phyloP scores from a whole-genome alignment of 768 basidiomycete species.

The Boletus rubroflammeus region DNA sequence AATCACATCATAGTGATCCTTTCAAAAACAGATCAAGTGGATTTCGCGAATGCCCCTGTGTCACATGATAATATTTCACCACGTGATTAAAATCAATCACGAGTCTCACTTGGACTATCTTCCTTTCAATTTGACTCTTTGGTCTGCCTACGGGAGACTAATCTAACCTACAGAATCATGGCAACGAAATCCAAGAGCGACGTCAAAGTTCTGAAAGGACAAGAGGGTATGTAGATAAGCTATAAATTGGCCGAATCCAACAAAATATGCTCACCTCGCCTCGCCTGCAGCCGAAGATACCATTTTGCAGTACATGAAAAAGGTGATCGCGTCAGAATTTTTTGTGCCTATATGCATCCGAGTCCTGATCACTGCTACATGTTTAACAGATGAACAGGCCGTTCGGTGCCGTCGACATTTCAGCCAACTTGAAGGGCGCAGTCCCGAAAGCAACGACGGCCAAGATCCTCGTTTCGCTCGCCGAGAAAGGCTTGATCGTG shows the following conservation, averaged over 20 bases:
- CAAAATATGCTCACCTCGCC: not conserved
- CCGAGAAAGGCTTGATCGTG: conserved; percentile 81
- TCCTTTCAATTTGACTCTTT: not conserved
- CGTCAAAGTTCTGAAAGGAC: conserved; percentile 65
- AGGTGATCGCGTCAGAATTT: conserved; percentile 35
- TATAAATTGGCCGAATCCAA: not conserved
- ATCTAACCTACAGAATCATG: conserved; percentile 18
- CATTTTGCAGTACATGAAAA: conserved; percentile 76
- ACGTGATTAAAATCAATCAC: not conserved
- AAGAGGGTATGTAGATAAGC: conserved; percentile 48
- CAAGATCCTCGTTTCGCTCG: conserved; percentile 75
- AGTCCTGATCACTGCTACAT: not conserved
- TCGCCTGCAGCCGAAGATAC: conserved; percentile 59
- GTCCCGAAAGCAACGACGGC: conserved; percentile 81
- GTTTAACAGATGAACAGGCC: conserved; percentile 81
- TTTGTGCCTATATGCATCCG: conserved; percentile 11
- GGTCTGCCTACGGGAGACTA: not conserved
- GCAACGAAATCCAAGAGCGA: conserved; percentile 53
- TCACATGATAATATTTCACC: not conserved
- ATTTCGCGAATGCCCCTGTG: not conserved
- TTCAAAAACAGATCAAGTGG: too few species aligned
- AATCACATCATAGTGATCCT: too few species aligned
- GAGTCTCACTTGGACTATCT: not conserved
- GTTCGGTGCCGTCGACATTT: conserved; percentile 87
- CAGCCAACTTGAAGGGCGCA: conserved; percentile 86